Percentiles rank a stretch among this genome's conserved stretches.
phyloP scores from a whole-genome alignment of 2,329 filamentous ascomycete species.

The Hypoxylon sp. region DNA sequence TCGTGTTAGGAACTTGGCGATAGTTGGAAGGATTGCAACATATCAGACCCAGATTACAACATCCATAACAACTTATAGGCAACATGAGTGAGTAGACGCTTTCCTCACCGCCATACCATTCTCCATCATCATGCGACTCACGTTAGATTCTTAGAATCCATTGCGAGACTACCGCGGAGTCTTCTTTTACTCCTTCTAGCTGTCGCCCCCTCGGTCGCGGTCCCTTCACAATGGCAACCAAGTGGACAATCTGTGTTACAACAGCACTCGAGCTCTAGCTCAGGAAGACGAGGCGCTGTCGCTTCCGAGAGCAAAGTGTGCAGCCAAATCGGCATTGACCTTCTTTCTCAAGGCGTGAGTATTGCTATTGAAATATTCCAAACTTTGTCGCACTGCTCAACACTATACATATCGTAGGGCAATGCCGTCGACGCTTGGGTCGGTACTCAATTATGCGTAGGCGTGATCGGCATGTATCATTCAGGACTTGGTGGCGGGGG shows the following conservation, averaged over 20 bases:
- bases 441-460: constrained; percentile 81
- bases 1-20: constrained; percentile 16
- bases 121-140: constrained; percentile 8
- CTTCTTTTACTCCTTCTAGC: constrained; percentile 42
- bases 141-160: constrained; percentile 11
- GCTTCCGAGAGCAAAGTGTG: constrained; percentile 54
- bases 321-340: constrained; percentile 55
- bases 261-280: constrained; percentile 19
- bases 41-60: constrained; percentile 37
- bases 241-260: constrained; percentile 43
- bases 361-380: neutral
- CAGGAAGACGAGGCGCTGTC: constrained; percentile 49
- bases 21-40: constrained; percentile 33
- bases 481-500: constrained; percentile 91
- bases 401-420: constrained; percentile 61
- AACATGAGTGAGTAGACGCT: constrained; percentile 35
- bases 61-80: constrained; percentile 12
- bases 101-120: neutral
- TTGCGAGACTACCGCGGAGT: constrained; percentile 29
- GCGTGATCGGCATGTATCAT: constrained; percentile 83
- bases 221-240: constrained; percentile 42
- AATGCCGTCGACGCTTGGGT: constrained; percentile 84
- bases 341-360: constrained; percentile 52
- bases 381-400: constrained; percentile 14
- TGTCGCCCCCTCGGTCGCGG: constrained; percentile 31